Evolutionary conservation across 441 rosid species (phyloP), one percentile per base, ranked within the genome.

Genomic region (Gossypium schwendimanii): DNA sequence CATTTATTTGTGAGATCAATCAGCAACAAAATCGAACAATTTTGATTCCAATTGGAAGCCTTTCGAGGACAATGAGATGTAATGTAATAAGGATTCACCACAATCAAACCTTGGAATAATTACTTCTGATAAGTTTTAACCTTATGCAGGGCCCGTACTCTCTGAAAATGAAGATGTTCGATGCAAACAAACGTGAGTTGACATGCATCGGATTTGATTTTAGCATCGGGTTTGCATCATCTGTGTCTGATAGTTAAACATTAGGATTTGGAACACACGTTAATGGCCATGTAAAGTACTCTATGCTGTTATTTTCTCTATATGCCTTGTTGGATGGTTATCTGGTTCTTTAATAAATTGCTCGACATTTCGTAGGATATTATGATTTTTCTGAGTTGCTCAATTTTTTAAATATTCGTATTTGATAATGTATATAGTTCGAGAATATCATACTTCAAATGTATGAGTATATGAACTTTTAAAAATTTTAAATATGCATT

Each of bases 111-210:
- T 63, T 64, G 12, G 54, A 63, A 10, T 63, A 5, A 11, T 52
- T 36, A 58, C 8, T 1, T 18, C 39, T 63, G 67, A 63, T 53
- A 47, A 28, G 21, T 41, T 57, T 59, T 69, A 6, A 67, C 63
- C n/a, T 78, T 47, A 65, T 80, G 59, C 88, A 94, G 98, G 97
- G 98, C 17, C 78, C 97, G 0, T 92, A 92, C 84, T 71, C 88
- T 26, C 87, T 94, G 33, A 84, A 82, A 67, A 92, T 94, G 99
- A 91, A 80, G 88, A 93, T 95, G 97, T 36, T 75, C 8, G 91
- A 88, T 24, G 78, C 73, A 15, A 73, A 77, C 3, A 79, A 81
- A 23, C 15, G 73, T 10, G 86, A 87, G 80, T 77, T 93, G 72
- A 89, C 98, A 28, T 95, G 99, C 87, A 91, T 93, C 17, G 58